These are phyloP conservation scores for Exophiala oligosperma DNA, from an alignment of 2,329 filamentous ascomycete species.

Conservation along the genomic window DNA sequence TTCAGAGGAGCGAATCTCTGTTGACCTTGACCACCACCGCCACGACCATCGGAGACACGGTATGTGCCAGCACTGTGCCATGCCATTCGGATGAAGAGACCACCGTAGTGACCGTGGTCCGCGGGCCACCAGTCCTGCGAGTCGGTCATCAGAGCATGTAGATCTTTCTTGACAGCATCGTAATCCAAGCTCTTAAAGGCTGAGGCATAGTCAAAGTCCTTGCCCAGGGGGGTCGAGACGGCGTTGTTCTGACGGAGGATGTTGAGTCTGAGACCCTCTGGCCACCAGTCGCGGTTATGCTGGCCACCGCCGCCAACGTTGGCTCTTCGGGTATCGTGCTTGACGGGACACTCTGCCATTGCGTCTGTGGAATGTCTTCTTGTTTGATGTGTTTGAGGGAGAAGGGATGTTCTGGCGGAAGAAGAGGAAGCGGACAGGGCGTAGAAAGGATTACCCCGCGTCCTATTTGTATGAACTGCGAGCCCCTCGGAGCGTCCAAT, in stretches of 20 bases:
- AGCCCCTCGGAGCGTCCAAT: neutral
- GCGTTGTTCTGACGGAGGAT: slow-evolving; percentile 71
- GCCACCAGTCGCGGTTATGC: slow-evolving; percentile 73
- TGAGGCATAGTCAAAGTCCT: slow-evolving; percentile 69
- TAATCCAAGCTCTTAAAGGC: slow-evolving; percentile 75
- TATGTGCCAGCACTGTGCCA: slow-evolving; percentile 82
- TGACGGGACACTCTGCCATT: slow-evolving; percentile 21
- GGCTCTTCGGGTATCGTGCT: slow-evolving; percentile 24
- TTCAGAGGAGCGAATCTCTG: slow-evolving; percentile 80
- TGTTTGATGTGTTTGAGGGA: neutral
- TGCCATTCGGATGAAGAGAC: slow-evolving; percentile 76
- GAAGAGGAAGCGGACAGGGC: neutral
- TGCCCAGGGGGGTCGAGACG: slow-evolving; percentile 62
- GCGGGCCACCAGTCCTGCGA: slow-evolving; percentile 82
- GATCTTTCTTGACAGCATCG: slow-evolving; percentile 70
- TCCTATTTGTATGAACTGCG: neutral
- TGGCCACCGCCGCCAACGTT: slow-evolving; percentile 62
- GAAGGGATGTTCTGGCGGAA: neutral
- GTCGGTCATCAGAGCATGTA: slow-evolving; percentile 70
- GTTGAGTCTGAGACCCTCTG: slow-evolving; percentile 65
- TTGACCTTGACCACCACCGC: slow-evolving; percentile 71
- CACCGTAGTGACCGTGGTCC: slow-evolving; percentile 78
- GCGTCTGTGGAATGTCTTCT: slow-evolving; percentile 3
- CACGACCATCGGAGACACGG: slow-evolving; percentile 72
- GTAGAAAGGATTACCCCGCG: slow-evolving; percentile 2